Base-by-base conservation (phyloP, 1,284 basidiomycete genomes). In the Rhodotorula glutinis region DNA sequence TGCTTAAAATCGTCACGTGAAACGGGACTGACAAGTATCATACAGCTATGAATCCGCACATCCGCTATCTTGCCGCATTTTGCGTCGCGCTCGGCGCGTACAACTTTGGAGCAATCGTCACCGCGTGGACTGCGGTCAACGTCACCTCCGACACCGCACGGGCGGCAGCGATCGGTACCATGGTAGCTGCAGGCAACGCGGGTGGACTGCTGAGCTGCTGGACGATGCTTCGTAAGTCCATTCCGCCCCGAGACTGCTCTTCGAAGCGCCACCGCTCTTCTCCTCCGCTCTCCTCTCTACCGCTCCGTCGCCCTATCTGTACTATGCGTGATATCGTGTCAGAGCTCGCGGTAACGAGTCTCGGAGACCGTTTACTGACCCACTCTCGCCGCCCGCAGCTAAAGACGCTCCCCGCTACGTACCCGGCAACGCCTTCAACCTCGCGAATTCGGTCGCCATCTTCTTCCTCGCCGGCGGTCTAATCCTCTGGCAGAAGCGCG, bases 141-240 rank as follows among this genome's bases (percentile, higher is more conserved):
- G 65, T 72, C 10, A 76, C 77, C 57, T 71, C 73, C 41, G 78
- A 79, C 62, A 71, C 75, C 14, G 72, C 72, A 9, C 58, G 77
- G 1, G 73, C 76, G 0, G 71, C 73, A n/a, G 75, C 76, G 7
- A 76, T 79, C 40, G 77, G 74, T 0, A 65, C 70, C 16, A 73
- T 70, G n/a, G 76, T 78, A 19, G 67, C 76, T 57, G 57, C 70
- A 8, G 78, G 78, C 41, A 79, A 78, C 63, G 30, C 74, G 17
- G 78, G 77, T 4, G 78, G 77, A 3, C 54, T 78, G 2, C 72
- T 77, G 38, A 66, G 72, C 0, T 74, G 72, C 14, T 78, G 77
- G 77, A 73, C 56, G 11, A 49, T 58, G 46, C 38, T 58, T 21
- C 57, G 62, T 63, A 30, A n/a, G 62, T 57, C 60, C 8, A 38